Base-by-base conservation (phyloP, 768 basidiomycete genomes). In the Amanita polypyramis region DNA sequence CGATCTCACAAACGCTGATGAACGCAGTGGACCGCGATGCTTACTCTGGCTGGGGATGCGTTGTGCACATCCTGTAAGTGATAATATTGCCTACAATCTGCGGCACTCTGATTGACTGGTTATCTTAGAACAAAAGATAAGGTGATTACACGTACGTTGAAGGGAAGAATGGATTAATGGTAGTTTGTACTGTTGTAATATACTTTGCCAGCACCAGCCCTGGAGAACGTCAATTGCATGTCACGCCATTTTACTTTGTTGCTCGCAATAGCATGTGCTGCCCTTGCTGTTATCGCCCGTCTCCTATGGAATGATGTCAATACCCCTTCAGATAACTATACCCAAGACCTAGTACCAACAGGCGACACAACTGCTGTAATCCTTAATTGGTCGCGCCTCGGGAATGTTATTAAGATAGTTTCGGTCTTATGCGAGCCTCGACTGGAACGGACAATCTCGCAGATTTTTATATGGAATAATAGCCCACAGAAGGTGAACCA, bases 11-110 rank as follows among this genome's bases (percentile, higher is more conserved):
- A 65, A 94, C 93, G 5, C 66, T 99, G 51, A 65, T 98, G 65
- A 98, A 94, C 58, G 88, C 92, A 4, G 84, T 97, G 29, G 96
- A 99, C 62, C 77, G 96, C 40, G 96, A 98, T 66, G 93, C 95
- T 17, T 90, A 80, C 63, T 96, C 93, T 47, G 96, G 96, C 51
- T 97, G 92, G 93, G 96, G 96, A 36, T 91, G 83, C 32, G 66
- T 96, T 47, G 96, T 99, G 33, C 88, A 97, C 72, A 72, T 99
- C 49, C 87, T 99, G 93, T 95, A 64, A 75, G 90, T 69, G 14
- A 9, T 32, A n/a, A 32, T 41, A 36, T 32, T 23, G 38, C 33
- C 14, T 32, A 25, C 51, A 17, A 21, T 29, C n/a, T 3, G 36
- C 38, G 32, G 36, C 34, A 30, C 47, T 51, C 45, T 51, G 34